Conservation (phyloP, 78 protist genomes). For the slime mould (Dictyostelium discoideum) region DNA sequence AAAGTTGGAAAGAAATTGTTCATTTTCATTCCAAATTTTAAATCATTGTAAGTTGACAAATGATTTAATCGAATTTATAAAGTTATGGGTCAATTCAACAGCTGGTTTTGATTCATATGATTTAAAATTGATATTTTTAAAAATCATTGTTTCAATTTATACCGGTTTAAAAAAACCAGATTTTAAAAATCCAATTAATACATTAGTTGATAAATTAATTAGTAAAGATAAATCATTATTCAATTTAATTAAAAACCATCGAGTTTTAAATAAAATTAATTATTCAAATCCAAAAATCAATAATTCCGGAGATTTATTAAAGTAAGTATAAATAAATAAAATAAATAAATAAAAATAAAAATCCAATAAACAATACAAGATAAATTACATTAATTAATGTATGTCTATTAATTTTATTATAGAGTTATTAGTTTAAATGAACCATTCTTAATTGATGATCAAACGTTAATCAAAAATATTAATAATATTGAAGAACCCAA, state of each 20-base stretch:
- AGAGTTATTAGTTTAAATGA: not conserved
- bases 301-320: not conserved
- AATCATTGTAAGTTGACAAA: too few species aligned
- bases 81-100: not conserved
- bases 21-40: not conserved
- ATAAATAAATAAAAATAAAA: too few species aligned
- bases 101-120: too few species aligned
- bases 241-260: not conserved
- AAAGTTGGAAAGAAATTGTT: not conserved
- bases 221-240: not conserved
- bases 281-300: not conserved
- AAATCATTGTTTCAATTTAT: not conserved
- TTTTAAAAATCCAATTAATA: not conserved
- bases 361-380: too few species aligned
- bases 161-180: not conserved
- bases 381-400: too few species aligned
- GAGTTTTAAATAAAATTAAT: too few species aligned
- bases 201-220: too few species aligned
- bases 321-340: too few species aligned
- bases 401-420: too few species aligned
- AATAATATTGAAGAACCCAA: not conserved
- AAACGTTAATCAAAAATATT: too few species aligned
- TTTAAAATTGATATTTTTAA: too few species aligned
- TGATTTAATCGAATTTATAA: not conserved
- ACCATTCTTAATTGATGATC: not conserved